Conservation (phyloP, 2,329 filamentous ascomycete species). For the Acephala macrosclerotiorum region DNA sequence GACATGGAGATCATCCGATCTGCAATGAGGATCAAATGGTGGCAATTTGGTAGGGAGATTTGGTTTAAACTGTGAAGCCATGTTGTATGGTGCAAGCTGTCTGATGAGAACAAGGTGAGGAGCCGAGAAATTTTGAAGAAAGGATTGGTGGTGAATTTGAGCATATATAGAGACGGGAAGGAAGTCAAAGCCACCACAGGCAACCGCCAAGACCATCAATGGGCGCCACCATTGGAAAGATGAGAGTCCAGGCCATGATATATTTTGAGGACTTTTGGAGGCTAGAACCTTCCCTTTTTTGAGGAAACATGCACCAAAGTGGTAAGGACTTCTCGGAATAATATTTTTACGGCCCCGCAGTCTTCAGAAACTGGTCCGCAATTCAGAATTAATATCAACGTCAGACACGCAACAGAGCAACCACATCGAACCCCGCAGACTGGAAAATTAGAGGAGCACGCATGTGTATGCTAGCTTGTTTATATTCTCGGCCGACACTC, state of each 20-base stretch:
- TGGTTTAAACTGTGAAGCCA: background rate
- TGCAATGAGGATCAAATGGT: background rate
- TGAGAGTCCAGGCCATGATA: background rate
- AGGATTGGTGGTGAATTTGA: background rate
- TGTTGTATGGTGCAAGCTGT: background rate
- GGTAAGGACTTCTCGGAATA: background rate
- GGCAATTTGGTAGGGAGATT: background rate
- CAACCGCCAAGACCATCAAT: background rate
- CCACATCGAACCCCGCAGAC: background rate
- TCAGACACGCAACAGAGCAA: background rate
- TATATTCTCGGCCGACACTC: background rate
- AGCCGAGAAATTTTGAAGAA: background rate
- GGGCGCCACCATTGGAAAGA: background rate
- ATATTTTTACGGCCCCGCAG: background rate
- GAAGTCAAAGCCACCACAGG: background rate
- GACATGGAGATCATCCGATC: conserved; percentile 24
- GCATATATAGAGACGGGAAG: background rate
- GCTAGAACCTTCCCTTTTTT: background rate
- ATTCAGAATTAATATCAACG: background rate
- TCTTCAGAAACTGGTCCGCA: background rate
- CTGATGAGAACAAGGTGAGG: background rate
- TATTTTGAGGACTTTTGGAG: background rate
- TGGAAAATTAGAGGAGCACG: background rate
- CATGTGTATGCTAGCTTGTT: background rate
- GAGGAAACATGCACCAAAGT: background rate